phyloP scores from a whole-genome alignment of 768 basidiomycete species.

The Lentinula edodes region DNA sequence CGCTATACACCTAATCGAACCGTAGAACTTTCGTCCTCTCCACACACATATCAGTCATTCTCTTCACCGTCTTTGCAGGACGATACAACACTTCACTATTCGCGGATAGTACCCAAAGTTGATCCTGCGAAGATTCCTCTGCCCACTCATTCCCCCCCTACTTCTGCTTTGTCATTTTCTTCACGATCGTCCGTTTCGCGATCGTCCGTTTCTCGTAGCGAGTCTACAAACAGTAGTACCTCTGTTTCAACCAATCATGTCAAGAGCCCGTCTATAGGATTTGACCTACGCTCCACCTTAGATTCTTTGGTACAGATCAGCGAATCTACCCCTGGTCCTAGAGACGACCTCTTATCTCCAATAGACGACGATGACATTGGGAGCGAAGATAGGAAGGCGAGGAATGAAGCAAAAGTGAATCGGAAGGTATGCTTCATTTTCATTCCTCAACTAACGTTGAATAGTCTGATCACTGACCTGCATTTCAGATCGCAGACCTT shows the following conservation, averaged over 20 bases:
- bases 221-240: conserved; percentile 30
- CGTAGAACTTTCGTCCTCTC: conserved; percentile 19
- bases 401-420: conserved; percentile 76
- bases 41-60: conserved; percentile 16
- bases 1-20: conserved; percentile 37
- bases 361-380: conserved; percentile 25
- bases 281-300: conserved; percentile 28
- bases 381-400: conserved; percentile 46
- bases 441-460: neutral
- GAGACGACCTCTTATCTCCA: conserved; percentile 21
- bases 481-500: conserved; percentile 75
- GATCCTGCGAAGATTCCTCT: conserved; percentile 56
- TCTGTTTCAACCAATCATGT: conserved; percentile 9
- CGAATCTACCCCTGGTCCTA: conserved; percentile 19
- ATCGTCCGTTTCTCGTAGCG: conserved; percentile 40
- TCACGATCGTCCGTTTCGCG: conserved; percentile 65
- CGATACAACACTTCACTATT: conserved; percentile 19
- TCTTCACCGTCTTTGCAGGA: conserved; percentile 25
- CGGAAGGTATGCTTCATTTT: conserved; percentile 56
- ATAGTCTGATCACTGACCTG: neutral
- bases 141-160: conserved; percentile 66
- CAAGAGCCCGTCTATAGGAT: neutral
- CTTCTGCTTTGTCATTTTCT: conserved; percentile 70
- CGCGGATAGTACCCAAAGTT: conserved; percentile 29
- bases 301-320: conserved; percentile 36